Percentiles rank a stretch among this genome's conserved stretches.
These are phyloP conservation scores for Zygnema cylindricum DNA, from an alignment of 139 green algal genomes.

Conservation along the genomic window DNA sequence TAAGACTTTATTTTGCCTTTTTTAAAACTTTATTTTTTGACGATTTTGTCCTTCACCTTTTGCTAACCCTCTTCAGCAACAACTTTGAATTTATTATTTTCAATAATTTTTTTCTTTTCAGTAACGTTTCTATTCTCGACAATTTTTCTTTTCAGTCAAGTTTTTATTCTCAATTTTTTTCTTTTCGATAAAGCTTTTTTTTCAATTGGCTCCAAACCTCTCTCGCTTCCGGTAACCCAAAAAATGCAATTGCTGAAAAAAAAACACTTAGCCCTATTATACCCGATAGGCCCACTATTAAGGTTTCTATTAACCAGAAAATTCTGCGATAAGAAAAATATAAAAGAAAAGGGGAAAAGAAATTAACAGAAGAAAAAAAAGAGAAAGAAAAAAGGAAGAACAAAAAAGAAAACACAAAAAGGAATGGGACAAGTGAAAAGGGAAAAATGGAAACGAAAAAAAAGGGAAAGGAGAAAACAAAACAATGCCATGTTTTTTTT, in stretches of 20 bases:
- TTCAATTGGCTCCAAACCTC: background rate
- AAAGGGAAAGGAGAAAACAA: background rate
- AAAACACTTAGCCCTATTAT: background rate
- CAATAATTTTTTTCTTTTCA: too few species aligned
- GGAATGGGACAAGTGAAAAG: background rate
- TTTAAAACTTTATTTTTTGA: too few species aligned
- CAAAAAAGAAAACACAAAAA: background rate
- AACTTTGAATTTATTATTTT: too few species aligned
- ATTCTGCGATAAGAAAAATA: slow-evolving; percentile 1
- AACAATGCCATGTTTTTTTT: background rate
- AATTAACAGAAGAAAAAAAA: background rate
- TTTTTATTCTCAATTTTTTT: too few species aligned
- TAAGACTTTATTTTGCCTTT: too few species aligned
- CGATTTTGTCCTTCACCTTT: too few species aligned
- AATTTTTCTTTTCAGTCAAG: too few species aligned
- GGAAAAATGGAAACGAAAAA: background rate
- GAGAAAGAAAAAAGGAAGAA: background rate
- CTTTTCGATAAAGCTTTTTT: too few species aligned
- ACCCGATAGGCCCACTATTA: background rate
- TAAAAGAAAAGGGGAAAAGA: background rate
- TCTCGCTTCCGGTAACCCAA: background rate
- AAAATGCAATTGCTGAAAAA: background rate
- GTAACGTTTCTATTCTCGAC: too few species aligned
- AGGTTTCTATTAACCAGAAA: background rate
- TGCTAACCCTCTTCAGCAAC: too few species aligned